Evolutionary conservation across 78 protist genomes (phyloP).

Genomic region (Tieghemostelium lacteum): DNA sequence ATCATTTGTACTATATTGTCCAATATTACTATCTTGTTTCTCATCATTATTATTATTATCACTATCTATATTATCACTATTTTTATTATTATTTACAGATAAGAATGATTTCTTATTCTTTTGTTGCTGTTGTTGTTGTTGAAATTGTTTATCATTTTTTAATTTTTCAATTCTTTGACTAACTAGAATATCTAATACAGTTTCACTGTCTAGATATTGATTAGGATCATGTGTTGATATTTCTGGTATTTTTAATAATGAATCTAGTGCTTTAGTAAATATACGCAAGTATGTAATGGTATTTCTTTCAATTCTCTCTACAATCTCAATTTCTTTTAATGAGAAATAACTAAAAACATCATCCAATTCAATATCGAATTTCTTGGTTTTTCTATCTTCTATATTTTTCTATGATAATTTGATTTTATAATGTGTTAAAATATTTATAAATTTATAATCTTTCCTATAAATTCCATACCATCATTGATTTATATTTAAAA

Average conservation of each 20-base stretch:
- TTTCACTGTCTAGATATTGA: conserved; percentile 7
- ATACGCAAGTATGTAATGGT: conserved; percentile 45
- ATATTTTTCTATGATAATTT: conserved; percentile 27
- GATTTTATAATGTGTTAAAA: background rate
- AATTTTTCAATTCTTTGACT: conserved; percentile 4
- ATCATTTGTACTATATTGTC: too few species aligned
- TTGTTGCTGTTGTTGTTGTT: background rate
- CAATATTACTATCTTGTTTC: too few species aligned
- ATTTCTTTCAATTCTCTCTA: conserved; percentile 18
- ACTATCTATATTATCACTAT: background rate
- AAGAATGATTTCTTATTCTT: conserved; percentile 10
- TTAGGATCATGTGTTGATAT: background rate
- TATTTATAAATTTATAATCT: background rate
- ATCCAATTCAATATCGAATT: conserved; percentile 66
- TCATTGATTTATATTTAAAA: conserved; percentile 6
- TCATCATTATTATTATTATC: background rate
- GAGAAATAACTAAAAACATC: conserved; percentile 27
- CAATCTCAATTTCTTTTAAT: conserved; percentile 6
- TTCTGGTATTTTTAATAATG: conserved; percentile 16
- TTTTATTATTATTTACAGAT: background rate
- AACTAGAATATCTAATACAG: conserved; percentile 29
- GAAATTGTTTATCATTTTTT: conserved; percentile 5
- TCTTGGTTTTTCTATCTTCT: conserved; percentile 26
- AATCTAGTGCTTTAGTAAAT: conserved; percentile 73
- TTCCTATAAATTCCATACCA: background rate